Evolutionary conservation across 345 rosid genomes (phyloP).

Genomic region (Luvunga scandens): DNA sequence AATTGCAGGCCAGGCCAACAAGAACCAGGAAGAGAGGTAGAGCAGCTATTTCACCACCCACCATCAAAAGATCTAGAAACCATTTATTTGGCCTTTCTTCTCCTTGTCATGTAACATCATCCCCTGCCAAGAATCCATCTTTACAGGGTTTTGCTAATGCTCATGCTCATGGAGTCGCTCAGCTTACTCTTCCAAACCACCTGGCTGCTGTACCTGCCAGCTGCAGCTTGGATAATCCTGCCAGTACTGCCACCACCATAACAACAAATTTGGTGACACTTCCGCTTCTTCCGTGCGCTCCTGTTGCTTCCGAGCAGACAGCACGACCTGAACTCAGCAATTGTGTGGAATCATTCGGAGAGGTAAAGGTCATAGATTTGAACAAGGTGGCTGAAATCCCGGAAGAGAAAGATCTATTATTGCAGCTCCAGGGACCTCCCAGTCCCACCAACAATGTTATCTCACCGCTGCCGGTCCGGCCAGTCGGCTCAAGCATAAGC

Average conservation of each 20-base stretch:
- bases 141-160: conserved; percentile 41
- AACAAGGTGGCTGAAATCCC: conserved; percentile 45
- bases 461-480: conserved; percentile 72
- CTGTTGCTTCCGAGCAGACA: conserved; percentile 14
- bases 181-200: conserved; percentile 34
- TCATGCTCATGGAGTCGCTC: conserved; percentile 39
- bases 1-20: conserved; percentile 81
- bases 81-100: conserved; percentile 26
- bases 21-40: conserved; percentile 89
- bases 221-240: conserved; percentile 26
- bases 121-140: conserved; percentile 27
- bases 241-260: conserved; percentile 19
- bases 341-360: conserved; percentile 37
- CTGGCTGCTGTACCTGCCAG: conserved; percentile 12
- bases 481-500: conserved; percentile 70
- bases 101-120: conserved; percentile 22
- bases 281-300: conserved; percentile 66
- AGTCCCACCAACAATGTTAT: conserved; percentile 34
- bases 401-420: conserved; percentile 57
- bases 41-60: conserved; percentile 45
- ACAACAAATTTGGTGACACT: conserved; percentile 59
- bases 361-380: conserved; percentile 49
- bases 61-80: conserved; percentile 49
- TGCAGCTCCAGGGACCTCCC: conserved; percentile 55
- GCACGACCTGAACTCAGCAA: conserved; percentile 19